Base-by-base conservation (phyloP, 192 early-diverging fungal genomes). In the Backusella sp. region DNA sequence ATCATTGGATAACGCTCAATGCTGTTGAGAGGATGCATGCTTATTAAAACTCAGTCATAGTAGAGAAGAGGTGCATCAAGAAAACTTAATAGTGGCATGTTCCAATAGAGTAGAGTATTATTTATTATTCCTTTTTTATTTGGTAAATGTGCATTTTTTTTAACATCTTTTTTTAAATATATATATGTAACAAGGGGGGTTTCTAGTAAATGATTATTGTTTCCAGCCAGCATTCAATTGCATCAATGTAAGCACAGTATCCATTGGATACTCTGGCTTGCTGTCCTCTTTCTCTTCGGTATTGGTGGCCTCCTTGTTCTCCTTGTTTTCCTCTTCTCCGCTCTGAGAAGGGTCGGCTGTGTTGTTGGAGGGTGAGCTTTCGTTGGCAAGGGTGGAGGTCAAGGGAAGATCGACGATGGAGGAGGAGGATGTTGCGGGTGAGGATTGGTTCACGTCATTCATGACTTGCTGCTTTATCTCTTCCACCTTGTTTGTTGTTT, bases 231-330 rank as follows among this genome's bases (percentile, higher is more conserved):
- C 84, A 62, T 85, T 85, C 23, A 85, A 68, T 71, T 85, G 81
- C 84, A 85, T 85, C 6, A 85, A 46, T 28, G 84, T 85, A 69
- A 85, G 71, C 8, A 85, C 84, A 1, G 84, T 81, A 14, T 85
- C 84, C 84, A 85, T 85, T 0, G 84, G 84, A 71, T 86, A 86
- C 21, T 86, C 82, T 59, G 67, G 76, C 74, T 53, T 66, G 35
- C 34, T 73, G 14, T 77, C 65, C 36, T 83, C 75, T 23, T 36
- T 41, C 21, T 17, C n/a, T 30, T 76, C 19, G 68, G 66, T 68
- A n/a, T 9, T 15, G 21, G 17, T 21, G 17, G 17, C 6, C 19
- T 49, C 46, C 19, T 49, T 49, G 17, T 49, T 49, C 46, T 49
- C 46, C 46, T 49, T 49, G 19, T 49, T 49, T 19, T 49, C 46